Conservation (phyloP, 2,329 filamentous ascomycete genomes). For the Tolypocladium inflatum region DNA sequence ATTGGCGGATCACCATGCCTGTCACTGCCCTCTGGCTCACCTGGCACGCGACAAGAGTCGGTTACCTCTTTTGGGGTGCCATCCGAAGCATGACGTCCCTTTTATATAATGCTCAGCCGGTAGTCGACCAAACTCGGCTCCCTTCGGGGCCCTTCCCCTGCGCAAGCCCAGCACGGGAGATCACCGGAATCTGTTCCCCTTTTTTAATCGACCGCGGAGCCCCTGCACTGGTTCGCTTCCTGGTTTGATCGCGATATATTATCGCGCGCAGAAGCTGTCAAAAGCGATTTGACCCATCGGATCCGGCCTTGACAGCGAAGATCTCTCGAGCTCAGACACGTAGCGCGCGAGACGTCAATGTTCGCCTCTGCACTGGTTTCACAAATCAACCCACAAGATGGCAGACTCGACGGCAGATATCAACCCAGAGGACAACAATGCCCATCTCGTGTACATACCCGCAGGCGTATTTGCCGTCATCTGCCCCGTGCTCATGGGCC, state of each 20-base stretch:
- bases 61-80: neutral
- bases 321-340: neutral
- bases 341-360: too few relatives aligned
- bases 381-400: neutral
- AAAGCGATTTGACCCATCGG: too few relatives aligned
- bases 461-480: constrained; percentile 13
- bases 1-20: neutral
- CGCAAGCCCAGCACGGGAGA: neutral
- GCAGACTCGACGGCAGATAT: neutral
- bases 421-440: constrained; percentile 9
- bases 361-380: too few relatives aligned
- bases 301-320: neutral
- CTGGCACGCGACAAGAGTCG: neutral
- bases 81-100: neutral
- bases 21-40: neutral
- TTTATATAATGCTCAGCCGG: neutral
- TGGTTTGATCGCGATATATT: neutral
- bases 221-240: neutral
- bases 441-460: constrained; percentile 14
- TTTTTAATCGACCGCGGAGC: neutral
- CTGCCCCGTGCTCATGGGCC: constrained; percentile 10
- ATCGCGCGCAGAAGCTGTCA: too few relatives aligned
- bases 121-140: neutral
- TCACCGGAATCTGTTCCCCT: neutral
- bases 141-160: neutral